These are phyloP conservation scores for Nothophoma quercina DNA, from an alignment of 2,329 filamentous ascomycete genomes.

Conservation along the genomic window DNA sequence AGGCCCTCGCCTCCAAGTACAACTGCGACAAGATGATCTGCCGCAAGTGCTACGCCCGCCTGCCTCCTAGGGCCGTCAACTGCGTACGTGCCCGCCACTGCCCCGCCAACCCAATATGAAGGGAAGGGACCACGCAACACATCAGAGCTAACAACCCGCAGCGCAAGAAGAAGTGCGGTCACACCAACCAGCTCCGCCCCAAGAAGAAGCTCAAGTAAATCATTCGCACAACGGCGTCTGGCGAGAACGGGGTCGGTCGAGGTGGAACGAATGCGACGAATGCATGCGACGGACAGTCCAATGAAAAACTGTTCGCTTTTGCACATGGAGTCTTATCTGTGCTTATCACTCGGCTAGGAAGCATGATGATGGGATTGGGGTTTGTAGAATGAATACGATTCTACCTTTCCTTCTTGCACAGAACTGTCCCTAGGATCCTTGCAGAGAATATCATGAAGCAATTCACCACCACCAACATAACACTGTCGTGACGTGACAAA, in stretches of 20 bases:
- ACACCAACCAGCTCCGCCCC: constrained; percentile 99
- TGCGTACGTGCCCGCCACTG: constrained; percentile 61
- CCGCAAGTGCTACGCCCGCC: constrained; percentile 99
- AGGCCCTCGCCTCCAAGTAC: constrained; percentile 98
- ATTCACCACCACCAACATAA: constrained; percentile 15
- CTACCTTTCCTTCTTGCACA: constrained; percentile 34
- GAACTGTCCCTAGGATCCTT: constrained; percentile 22
- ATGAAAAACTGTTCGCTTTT: constrained; percentile 35
- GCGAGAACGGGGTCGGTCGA: constrained; percentile 35
- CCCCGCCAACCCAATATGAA: not conserved
- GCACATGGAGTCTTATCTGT: constrained; percentile 38
- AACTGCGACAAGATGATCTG: constrained; percentile 99
- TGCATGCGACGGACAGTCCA: constrained; percentile 37
- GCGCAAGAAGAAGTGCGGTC: constrained; percentile 96
- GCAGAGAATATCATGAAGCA: constrained; percentile 19
- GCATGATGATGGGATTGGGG: constrained; percentile 33
- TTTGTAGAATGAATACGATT: constrained; percentile 49
- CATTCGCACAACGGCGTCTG: constrained; percentile 49
- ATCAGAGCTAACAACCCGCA: constrained; percentile 30
- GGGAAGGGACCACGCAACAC: not conserved
- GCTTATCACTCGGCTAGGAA: constrained; percentile 37
- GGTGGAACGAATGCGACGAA: constrained; percentile 43
- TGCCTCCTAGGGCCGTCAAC: constrained; percentile 98
- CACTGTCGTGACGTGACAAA: too few relatives aligned
- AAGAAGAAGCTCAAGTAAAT: constrained; percentile 99